Conservation (phyloP, 2,329 filamentous ascomycete species). For the Exophiala bonariae region DNA sequence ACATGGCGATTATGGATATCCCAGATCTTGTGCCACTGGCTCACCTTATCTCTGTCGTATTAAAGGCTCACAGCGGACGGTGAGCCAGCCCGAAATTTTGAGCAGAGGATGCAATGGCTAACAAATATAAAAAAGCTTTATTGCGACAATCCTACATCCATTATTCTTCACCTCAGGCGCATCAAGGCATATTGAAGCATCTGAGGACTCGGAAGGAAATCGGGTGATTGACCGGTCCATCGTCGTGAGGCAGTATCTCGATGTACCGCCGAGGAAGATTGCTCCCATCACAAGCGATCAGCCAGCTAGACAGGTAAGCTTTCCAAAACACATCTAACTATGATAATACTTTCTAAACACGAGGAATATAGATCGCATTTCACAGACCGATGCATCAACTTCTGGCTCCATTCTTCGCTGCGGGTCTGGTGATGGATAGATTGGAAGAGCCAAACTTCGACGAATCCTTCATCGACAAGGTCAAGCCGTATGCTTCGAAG, state of each 20-base stretch:
- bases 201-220: slow-evolving; percentile 37
- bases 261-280: slow-evolving; percentile 41
- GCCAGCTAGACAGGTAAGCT: neutral
- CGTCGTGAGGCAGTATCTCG: slow-evolving; percentile 44
- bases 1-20: slow-evolving; percentile 54
- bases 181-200: slow-evolving; percentile 41
- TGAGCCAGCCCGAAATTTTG: slow-evolving; percentile 10
- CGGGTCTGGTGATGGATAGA: slow-evolving; percentile 42
- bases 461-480: slow-evolving; percentile 11
- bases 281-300: slow-evolving; percentile 22
- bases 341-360: slow-evolving; percentile 35
- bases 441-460: slow-evolving; percentile 51
- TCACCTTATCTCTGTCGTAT: slow-evolving; percentile 40
- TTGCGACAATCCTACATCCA: slow-evolving; percentile 51
- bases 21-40: slow-evolving; percentile 45
- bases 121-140: slow-evolving; percentile 37
- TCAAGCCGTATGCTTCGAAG: slow-evolving; percentile 30
- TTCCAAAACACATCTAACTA: too few relatives aligned
- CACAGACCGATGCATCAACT: slow-evolving; percentile 49
- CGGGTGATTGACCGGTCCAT: slow-evolving; percentile 38
- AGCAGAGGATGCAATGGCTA: slow-evolving; percentile 28
- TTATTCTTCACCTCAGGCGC: slow-evolving; percentile 50
- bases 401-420: slow-evolving; percentile 44
- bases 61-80: slow-evolving; percentile 31
- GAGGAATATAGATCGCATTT: slow-evolving; percentile 43